phyloP scores from a whole-genome alignment of 2,329 filamentous ascomycete species.

The Colletotrichum liriopes region DNA sequence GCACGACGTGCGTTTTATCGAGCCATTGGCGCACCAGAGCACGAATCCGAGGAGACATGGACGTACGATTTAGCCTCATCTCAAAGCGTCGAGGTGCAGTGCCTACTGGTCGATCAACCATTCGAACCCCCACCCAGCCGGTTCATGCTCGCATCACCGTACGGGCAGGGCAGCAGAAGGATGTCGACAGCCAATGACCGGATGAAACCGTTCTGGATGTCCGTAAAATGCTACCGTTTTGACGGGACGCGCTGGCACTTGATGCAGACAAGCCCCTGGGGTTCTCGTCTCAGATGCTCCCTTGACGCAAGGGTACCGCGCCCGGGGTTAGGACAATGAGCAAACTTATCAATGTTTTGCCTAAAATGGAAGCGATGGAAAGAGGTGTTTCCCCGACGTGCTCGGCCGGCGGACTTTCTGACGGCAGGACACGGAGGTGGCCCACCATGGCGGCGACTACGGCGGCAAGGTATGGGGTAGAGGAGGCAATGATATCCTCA shows the following conservation, averaged over 20 bases:
- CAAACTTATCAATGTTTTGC: conserved; percentile 26
- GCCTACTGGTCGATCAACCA: conserved; percentile 15
- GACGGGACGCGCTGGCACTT: conserved; percentile 31
- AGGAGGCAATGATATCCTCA: conserved; percentile 9
- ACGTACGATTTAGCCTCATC: conserved; percentile 28
- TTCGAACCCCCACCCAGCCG: conserved; percentile 20
- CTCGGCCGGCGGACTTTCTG: conserved; percentile 11
- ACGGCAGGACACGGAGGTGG: conserved; percentile 10
- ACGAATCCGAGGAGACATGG: conserved; percentile 11
- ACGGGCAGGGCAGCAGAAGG: conserved; percentile 1
- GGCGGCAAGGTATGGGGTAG: conserved; percentile 19
- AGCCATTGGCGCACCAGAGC: conserved; percentile 29
- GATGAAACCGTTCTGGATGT: conserved; percentile 20
- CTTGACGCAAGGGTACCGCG: conserved; percentile 34
- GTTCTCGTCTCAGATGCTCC: conserved; percentile 33
- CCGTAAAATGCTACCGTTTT: conserved; percentile 19
- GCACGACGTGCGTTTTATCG: conserved; percentile 19
- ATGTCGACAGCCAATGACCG: neutral
- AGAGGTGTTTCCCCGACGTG: neutral
- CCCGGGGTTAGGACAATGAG: conserved; percentile 8
- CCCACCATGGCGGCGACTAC: conserved; percentile 17
- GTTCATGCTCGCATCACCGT: conserved; percentile 12
- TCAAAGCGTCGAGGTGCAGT: conserved; percentile 19
- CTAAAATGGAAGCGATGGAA: conserved; percentile 15
- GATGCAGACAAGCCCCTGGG: conserved; percentile 26